Conservation (phyloP, 192 early-diverging fungal genomes). For the Dissophora globulifera region DNA sequence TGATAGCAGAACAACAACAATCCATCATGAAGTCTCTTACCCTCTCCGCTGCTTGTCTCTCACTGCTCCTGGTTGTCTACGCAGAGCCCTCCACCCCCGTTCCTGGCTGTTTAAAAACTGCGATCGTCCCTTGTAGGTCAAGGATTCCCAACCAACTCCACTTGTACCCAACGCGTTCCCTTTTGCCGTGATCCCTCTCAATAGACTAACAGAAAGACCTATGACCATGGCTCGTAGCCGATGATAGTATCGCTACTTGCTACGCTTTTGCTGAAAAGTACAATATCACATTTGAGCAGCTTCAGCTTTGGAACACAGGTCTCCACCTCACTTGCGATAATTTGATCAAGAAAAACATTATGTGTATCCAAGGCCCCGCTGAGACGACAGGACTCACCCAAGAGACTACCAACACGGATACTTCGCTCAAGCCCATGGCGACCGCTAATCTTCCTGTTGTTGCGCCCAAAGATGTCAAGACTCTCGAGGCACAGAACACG, state of each 20-base stretch:
- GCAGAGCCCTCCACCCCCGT: conserved; percentile 7
- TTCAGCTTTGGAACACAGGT: conserved; percentile 8
- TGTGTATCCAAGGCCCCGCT: conserved; percentile 18
- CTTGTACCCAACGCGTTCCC: too few relatives aligned
- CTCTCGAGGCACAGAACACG: background rate
- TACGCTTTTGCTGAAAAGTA: background rate
- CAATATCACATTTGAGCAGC: background rate
- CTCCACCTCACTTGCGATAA: conserved; percentile 13
- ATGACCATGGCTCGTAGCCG: background rate
- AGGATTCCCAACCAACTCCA: too few relatives aligned
- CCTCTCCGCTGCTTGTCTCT: background rate
- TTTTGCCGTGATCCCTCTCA: too few relatives aligned
- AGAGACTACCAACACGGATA: background rate
- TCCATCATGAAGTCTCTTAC: too few relatives aligned
- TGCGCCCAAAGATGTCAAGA: background rate
- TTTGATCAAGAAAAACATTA: conserved; percentile 2
- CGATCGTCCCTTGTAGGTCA: background rate
- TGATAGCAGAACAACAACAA: too few relatives aligned
- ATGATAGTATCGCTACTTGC: background rate
- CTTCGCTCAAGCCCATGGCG: too few relatives aligned
- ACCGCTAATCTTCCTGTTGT: background rate
- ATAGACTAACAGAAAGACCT: background rate
- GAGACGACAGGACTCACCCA: background rate
- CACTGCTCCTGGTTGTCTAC: background rate
- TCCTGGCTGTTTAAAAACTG: background rate